These are phyloP conservation scores for Hypoxylon lenormandii DNA, from an alignment of 495 filamentous ascomycete species.

Conservation along the genomic window DNA sequence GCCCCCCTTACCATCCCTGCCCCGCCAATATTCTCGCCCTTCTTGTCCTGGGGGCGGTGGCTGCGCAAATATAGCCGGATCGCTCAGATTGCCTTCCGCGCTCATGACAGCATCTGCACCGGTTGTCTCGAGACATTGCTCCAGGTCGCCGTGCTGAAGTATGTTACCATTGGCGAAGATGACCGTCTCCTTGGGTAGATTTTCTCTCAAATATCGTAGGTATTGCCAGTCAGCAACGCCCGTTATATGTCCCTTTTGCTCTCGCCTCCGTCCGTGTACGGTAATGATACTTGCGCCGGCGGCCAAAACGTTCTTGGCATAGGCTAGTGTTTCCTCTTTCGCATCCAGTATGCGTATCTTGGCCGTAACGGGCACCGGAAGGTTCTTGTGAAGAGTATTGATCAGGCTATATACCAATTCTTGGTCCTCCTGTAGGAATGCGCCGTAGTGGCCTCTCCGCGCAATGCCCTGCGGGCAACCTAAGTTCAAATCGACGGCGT, in stretches of 20 bases:
- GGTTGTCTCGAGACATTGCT: conserved; percentile 80
- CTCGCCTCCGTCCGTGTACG: conserved; percentile 86
- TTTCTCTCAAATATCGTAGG: conserved; percentile 83
- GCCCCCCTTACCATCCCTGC: conserved; percentile 81
- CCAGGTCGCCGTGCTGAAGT: conserved; percentile 83
- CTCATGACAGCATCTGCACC: conserved; percentile 95
- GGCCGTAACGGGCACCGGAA: conserved; percentile 86
- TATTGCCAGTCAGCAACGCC: conserved; percentile 91
- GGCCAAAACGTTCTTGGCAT: conserved; percentile 85
- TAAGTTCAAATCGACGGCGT: conserved; percentile 95
- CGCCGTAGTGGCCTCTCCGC: conserved; percentile 86
- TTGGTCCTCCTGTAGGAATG: conserved; percentile 95
- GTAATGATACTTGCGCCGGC: conserved; percentile 93
- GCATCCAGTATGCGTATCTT: conserved; percentile 94
- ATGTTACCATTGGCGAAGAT: conserved; percentile 98
- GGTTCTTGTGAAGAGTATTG: conserved; percentile 75
- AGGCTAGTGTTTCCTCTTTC: conserved; percentile 84
- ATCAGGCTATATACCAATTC: conserved; percentile 82
- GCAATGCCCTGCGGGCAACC: conserved; percentile 99
- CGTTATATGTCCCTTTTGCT: conserved; percentile 96
- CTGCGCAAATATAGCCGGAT: conserved; percentile 85
- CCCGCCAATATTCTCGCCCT: conserved; percentile 84
- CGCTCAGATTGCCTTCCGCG: conserved; percentile 91
- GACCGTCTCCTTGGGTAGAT: conserved; percentile 86
- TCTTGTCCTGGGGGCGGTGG: conserved; percentile 72